Conservation (phyloP, 2,329 filamentous ascomycete species). For the Dothideomycetes sp. region DNA sequence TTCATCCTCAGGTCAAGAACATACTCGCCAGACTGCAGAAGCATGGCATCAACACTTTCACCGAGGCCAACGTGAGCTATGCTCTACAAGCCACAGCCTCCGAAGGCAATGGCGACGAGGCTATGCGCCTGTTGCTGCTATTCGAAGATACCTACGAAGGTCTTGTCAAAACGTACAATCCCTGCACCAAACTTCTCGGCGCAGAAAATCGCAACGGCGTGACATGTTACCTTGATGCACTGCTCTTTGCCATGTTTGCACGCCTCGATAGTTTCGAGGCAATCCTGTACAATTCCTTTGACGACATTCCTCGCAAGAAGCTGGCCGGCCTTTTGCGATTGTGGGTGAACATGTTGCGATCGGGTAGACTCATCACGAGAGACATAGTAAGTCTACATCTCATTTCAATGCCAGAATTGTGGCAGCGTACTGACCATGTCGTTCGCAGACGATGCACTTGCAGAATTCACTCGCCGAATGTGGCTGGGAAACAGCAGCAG, state of each 20-base stretch:
- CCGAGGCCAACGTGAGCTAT: constrained; percentile 55
- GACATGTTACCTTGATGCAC: constrained; percentile 88
- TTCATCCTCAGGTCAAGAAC: constrained; percentile 36
- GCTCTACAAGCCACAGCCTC: constrained; percentile 54
- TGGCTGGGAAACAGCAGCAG: constrained; percentile 75
- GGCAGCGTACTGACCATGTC: neutral
- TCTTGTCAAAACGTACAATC: constrained; percentile 64
- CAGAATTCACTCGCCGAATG: constrained; percentile 76
- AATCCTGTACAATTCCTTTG: constrained; percentile 73
- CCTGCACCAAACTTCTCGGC: constrained; percentile 63
- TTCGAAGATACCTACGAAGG: constrained; percentile 76
- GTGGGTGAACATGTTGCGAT: constrained; percentile 88
- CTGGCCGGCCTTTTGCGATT: constrained; percentile 71
- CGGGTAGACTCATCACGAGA: constrained; percentile 72
- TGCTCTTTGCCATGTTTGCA: constrained; percentile 94
- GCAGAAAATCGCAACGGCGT: constrained; percentile 78
- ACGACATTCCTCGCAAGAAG: constrained; percentile 61
- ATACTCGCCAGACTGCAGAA: constrained; percentile 44
- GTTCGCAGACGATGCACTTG: constrained; percentile 67
- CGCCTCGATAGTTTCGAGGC: constrained; percentile 84
- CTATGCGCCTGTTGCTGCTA: constrained; percentile 66
- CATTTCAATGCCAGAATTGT: neutral
- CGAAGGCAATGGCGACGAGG: constrained; percentile 61
- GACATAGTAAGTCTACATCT: constrained; percentile 59
- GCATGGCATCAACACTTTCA: constrained; percentile 46